Conservation (phyloP, 164 flowering plant genomes). For the Berberis vulgaris region DNA sequence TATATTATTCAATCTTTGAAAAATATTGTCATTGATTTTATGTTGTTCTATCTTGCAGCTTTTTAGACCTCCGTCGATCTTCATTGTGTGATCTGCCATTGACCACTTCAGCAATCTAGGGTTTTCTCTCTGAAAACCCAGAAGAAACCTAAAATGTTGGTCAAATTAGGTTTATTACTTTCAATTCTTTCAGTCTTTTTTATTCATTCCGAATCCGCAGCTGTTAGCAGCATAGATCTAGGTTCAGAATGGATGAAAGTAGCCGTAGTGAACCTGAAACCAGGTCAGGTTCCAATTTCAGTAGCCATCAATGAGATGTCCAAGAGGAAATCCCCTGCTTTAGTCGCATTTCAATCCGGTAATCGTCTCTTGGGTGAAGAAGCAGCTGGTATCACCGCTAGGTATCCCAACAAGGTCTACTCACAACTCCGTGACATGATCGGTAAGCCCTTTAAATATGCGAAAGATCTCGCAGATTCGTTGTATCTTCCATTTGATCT, state of each 20-base stretch:
- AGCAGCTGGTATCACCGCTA: slow-evolving; percentile 68
- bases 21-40: no score
- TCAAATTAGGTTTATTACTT: slow-evolving; percentile 5
- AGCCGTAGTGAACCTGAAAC: slow-evolving; percentile 88
- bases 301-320: slow-evolving; percentile 98
- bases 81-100: no score
- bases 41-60: no score
- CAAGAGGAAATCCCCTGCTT: slow-evolving; percentile 83
- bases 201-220: slow-evolving; percentile 30
- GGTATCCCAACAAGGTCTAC: slow-evolving; percentile 75
- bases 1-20: no score
- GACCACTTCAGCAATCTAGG: no score
- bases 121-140: no score
- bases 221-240: slow-evolving; percentile 88
- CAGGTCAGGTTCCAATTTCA: slow-evolving; percentile 81
- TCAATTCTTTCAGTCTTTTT: slow-evolving; percentile 21
- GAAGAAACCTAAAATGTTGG: background rate
- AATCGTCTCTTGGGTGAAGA: slow-evolving; percentile 74
- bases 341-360: slow-evolving; percentile 64
- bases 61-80: no score
- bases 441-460: slow-evolving; percentile 43
- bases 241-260: slow-evolving; percentile 95
- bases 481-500: slow-evolving; percentile 57
- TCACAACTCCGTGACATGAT: slow-evolving; percentile 59
- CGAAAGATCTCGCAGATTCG: slow-evolving; percentile 28